A percentile compares a stretch with the other conserved stretches of the same genome.
phyloP scores from a whole-genome alignment of 371 early-diverging fungal genomes.

The Rhizopus delemar region DNA sequence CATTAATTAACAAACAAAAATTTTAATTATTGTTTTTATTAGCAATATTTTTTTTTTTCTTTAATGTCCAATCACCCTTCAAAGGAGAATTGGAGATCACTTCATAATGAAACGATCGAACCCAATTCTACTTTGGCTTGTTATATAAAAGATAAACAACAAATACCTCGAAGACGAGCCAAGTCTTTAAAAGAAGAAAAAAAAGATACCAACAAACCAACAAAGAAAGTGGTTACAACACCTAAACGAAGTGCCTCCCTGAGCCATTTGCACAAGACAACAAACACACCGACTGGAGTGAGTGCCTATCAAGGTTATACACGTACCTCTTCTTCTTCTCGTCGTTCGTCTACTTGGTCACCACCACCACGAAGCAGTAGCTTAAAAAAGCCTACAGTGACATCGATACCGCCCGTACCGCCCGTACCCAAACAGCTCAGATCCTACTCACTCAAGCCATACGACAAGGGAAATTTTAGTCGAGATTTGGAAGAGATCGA shows the following conservation, averaged over 20 bases:
- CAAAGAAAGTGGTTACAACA: neutral
- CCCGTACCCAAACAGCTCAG: constrained; percentile 15
- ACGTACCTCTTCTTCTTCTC: constrained; percentile 3
- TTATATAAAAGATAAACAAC: neutral
- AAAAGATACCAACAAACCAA: neutral
- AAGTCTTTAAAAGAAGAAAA: constrained; percentile 3
- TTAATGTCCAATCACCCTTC: too few relatives aligned
- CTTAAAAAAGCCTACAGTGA: constrained; percentile 2
- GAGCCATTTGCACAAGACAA: constrained; percentile 1
- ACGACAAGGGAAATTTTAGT: neutral
- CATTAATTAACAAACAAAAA: too few relatives aligned
- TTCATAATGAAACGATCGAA: too few relatives aligned
- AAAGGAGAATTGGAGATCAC: too few relatives aligned
- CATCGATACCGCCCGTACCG: constrained; percentile 22
- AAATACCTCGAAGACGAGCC: neutral
- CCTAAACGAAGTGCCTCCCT: constrained; percentile 2
- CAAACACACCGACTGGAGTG: constrained; percentile 3
- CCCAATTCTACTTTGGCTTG: too few relatives aligned
- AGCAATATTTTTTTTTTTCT: too few relatives aligned
- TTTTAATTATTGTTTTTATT: too few relatives aligned
- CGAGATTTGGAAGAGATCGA: constrained; percentile 26
- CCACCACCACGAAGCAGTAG: constrained; percentile 28
- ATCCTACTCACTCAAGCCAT: neutral
- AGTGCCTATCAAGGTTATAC: constrained; percentile 27
- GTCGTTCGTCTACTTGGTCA: constrained; percentile 28